Evolutionary conservation across 1,284 basidiomycete species (phyloP).

Genomic region (Paramarasmius palmivorus): DNA sequence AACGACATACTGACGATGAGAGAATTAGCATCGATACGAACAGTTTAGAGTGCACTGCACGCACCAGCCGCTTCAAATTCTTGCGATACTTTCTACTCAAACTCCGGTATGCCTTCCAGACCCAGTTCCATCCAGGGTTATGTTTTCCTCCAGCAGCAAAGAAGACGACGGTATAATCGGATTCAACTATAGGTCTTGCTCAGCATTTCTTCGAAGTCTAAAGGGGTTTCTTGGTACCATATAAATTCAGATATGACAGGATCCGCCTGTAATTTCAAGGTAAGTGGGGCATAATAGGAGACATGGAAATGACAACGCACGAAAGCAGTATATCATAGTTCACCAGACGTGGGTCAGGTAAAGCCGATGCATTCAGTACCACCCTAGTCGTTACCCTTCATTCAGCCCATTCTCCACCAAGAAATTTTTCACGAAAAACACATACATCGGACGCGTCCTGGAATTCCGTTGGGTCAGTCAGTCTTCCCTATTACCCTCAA

Average conservation of each 20-base stretch:
- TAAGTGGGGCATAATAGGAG: constrained; percentile 5
- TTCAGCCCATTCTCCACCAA: too few species aligned
- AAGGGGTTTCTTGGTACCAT: constrained; percentile 48
- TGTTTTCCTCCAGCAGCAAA: constrained; percentile 79
- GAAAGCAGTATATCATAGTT: constrained; percentile 76
- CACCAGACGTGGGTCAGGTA: constrained; percentile 76
- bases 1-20: constrained; percentile 64
- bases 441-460: constrained; percentile 84
- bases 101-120: constrained; percentile 86
- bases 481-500: too few species aligned
- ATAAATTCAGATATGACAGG: constrained; percentile 74
- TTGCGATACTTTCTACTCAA: constrained; percentile 84
- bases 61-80: constrained; percentile 78
- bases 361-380: constrained; percentile 75
- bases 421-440: too few species aligned
- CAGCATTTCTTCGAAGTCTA: background rate
- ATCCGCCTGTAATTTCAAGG: constrained; percentile 52
- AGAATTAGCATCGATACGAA: background rate
- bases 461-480: constrained; percentile 10
- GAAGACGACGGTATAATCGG: constrained; percentile 85
- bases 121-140: constrained; percentile 84
- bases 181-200: constrained; percentile 62
- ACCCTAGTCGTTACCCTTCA: constrained; percentile 72
- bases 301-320: constrained; percentile 48
- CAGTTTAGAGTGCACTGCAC: constrained; percentile 22